phyloP scores from a whole-genome alignment of 192 early-diverging fungal species.

The Backusella tuberculispora region DNA sequence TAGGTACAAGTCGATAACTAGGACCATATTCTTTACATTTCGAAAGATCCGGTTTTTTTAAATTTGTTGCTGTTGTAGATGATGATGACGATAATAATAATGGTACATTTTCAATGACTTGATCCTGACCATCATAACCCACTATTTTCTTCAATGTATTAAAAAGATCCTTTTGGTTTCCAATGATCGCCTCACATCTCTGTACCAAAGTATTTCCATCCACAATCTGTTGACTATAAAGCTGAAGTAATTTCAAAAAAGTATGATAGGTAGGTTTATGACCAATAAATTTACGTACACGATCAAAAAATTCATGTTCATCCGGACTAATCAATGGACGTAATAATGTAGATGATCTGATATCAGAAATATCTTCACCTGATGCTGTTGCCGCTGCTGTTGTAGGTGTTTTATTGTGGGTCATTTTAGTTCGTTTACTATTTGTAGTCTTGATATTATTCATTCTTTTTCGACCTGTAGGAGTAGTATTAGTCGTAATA shows the following conservation, averaged over 20 bases:
- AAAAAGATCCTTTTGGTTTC: constrained; percentile 80
- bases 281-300: constrained; percentile 79
- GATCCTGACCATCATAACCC: constrained; percentile 78
- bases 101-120: constrained; percentile 69
- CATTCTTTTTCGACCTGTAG: too few relatives aligned
- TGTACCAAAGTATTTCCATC: constrained; percentile 85
- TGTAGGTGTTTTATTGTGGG: background rate
- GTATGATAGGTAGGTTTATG: constrained; percentile 89
- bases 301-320: constrained; percentile 94
- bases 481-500: too few relatives aligned
- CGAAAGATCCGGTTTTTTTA: constrained; percentile 56
- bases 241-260: constrained; percentile 91
- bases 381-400: background rate
- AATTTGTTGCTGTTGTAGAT: constrained; percentile 14
- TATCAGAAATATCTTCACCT: background rate
- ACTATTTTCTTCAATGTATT: constrained; percentile 91
- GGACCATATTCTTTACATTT: constrained; percentile 59
- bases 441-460: too few relatives aligned
- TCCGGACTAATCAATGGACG: constrained; percentile 47
- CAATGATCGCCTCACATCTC: constrained; percentile 82
- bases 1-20: constrained; percentile 74
- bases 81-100: background rate
- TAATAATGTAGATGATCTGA: background rate
- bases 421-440: background rate
- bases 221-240: constrained; percentile 93